Percentiles rank a stretch among this genome's conserved stretches.
Evolutionary conservation across 2,329 filamentous ascomycete genomes (phyloP).

Genomic region (Zymoseptoria pseudotritici): DNA sequence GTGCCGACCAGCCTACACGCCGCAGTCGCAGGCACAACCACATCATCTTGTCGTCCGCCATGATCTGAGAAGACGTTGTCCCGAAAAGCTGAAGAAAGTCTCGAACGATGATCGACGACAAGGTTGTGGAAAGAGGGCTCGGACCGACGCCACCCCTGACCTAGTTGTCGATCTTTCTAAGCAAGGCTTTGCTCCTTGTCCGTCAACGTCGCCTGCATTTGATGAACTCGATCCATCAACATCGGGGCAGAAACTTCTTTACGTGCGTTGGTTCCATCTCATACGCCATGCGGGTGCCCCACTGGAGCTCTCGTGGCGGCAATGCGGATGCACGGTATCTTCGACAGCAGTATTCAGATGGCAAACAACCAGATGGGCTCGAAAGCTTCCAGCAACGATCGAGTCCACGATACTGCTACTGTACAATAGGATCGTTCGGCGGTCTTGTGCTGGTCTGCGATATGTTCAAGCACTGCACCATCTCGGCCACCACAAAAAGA

Average conservation of each 20-base stretch:
- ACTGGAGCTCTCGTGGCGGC: neutral
- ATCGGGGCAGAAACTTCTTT: neutral
- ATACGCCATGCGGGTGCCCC: neutral
- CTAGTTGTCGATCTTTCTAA: neutral
- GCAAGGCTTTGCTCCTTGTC: neutral
- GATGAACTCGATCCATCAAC: neutral
- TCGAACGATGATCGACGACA: neutral
- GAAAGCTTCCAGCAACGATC: neutral
- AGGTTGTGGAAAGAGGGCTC: neutral
- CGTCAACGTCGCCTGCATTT: neutral
- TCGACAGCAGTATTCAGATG: neutral
- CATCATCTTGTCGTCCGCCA: too few relatives aligned
- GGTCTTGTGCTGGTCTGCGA: too few relatives aligned
- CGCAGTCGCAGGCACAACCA: too few relatives aligned
- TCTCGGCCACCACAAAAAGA: neutral
- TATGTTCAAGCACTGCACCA: too few relatives aligned
- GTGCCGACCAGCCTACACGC: too few relatives aligned
- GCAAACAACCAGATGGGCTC: neutral
- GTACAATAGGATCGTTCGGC: too few relatives aligned
- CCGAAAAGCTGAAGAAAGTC: neutral
- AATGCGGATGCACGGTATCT: neutral
- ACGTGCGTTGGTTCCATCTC: neutral
- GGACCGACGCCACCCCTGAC: neutral
- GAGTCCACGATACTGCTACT: too few relatives aligned
- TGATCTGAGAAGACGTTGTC: too few relatives aligned